Evolutionary conservation across 139 green algal species (phyloP), one percentile per base, ranked within the genome.

Genomic region (Chlorokybus atmophyticus): DNA sequence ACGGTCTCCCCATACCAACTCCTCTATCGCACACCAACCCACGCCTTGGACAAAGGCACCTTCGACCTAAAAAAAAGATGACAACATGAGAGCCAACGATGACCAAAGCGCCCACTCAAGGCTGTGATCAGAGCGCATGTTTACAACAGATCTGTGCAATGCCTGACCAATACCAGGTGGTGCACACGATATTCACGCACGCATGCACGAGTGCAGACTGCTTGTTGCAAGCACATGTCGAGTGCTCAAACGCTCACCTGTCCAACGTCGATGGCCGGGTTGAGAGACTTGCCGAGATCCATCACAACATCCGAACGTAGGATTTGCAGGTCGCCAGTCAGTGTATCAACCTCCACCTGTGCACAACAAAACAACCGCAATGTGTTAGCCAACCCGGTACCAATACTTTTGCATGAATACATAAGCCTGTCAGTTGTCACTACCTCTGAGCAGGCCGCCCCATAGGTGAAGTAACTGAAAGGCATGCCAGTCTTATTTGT

Each of bases 221-320:
- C n/a, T n/a, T n/a, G n/a, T n/a, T n/a, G n/a, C n/a, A n/a, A n/a
- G n/a, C n/a, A n/a, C n/a, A n/a, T n/a, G n/a, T n/a, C n/a, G n/a
- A n/a, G n/a, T n/a, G n/a, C n/a, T n/a, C n/a, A n/a, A n/a, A n/a
- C 60, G 31, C 58, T 29, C 27, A 71, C 57, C 81, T 95, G 87
- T 0, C 89, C 89, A 21, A 97, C 83, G 77, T 97, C 89, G 32
- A 97, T 93, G 60, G 87, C 82, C 1, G 89, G 89, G 74, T 97
- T 97, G 40, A 97, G 73, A 4, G 83, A 80, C 56, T 85, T 81
- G 41, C 89, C 89, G 23, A 95, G 76, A 48, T 97, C 89, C 86
- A 97, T 97, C 2, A 83, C 66, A 1, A 97, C 74, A 58, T 97
- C 87, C 0, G 78, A 60, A 17, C 85, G 76, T 42, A 88, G 69